Conservation (phyloP, 2,329 filamentous ascomycete species). For the Phaeoacremonium minimum region DNA sequence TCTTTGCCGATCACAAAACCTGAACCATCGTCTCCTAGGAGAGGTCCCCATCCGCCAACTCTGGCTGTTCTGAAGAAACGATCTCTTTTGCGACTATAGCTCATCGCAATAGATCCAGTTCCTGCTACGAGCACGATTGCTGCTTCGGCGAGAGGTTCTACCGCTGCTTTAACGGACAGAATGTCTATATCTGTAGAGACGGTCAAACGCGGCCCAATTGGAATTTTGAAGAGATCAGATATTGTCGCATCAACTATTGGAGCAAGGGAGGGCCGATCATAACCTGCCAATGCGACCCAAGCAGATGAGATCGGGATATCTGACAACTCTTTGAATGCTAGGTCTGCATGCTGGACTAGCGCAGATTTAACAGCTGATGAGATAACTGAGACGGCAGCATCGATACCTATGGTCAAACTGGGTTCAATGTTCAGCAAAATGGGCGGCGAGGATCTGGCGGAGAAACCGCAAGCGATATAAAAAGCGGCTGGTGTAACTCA, state of each 20-base stretch:
- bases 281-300: slow-evolving; percentile 34
- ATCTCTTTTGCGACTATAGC: slow-evolving; percentile 19
- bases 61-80: slow-evolving; percentile 22
- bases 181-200: slow-evolving; percentile 35
- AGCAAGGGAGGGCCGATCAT: slow-evolving; percentile 26
- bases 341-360: slow-evolving; percentile 7
- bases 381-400: slow-evolving; percentile 19
- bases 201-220: slow-evolving; percentile 13
- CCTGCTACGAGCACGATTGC: slow-evolving; percentile 33
- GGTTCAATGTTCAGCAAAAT: slow-evolving; percentile 1
- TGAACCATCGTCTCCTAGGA: slow-evolving; percentile 37
- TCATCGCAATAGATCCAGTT: slow-evolving; percentile 36
- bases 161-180: slow-evolving; percentile 19
- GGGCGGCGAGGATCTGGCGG: no score
- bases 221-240: slow-evolving; percentile 19
- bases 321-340: slow-evolving; percentile 2
- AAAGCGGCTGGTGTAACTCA: slow-evolving; percentile 15
- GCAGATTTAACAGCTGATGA: slow-evolving; percentile 19
- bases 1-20: slow-evolving; percentile 33
- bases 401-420: slow-evolving; percentile 20
- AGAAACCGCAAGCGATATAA: no score
- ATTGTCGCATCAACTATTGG: slow-evolving; percentile 19
- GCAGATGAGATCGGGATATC: slow-evolving; percentile 17
- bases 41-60: slow-evolving; percentile 36
- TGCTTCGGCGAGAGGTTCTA: slow-evolving; percentile 11